Evolutionary conservation across 768 basidiomycete species (phyloP).

Genomic region (Suillus plorans): DNA sequence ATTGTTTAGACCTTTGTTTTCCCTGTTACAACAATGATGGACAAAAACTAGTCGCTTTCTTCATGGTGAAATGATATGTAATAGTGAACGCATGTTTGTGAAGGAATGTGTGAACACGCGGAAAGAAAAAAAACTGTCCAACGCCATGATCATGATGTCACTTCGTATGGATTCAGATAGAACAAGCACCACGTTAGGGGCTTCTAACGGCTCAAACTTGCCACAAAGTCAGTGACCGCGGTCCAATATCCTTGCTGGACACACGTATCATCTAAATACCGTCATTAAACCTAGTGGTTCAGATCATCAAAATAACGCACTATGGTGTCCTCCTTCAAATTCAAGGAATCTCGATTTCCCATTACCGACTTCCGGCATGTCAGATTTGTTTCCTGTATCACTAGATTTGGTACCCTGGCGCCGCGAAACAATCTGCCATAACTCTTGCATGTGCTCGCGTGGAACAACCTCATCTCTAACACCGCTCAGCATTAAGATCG

Average conservation of each 20-base stretch:
- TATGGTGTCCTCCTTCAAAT: constrained; percentile 55
- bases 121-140: background rate
- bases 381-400: constrained; percentile 29
- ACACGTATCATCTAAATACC: constrained; percentile 50
- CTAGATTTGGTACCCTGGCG: constrained; percentile 39
- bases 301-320: constrained; percentile 33
- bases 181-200: background rate
- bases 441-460: constrained; percentile 53
- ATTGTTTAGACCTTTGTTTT: constrained; percentile 2
- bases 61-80: background rate
- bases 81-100: constrained; percentile 4
- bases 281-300: background rate
- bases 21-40: background rate
- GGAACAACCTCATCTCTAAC: constrained; percentile 53
- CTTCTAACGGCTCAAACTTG: constrained; percentile 12
- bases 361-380: constrained; percentile 44
- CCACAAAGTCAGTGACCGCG: constrained; percentile 50
- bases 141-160: background rate
- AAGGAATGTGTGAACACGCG: background rate
- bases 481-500: constrained; percentile 85
- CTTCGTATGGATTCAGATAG: background rate
- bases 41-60: constrained; percentile 6
- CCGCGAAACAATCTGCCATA: constrained; percentile 61
- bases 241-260: constrained; percentile 55
- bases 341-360: constrained; percentile 58